Conservation (phyloP, 2,329 filamentous ascomycete species). For the Ophiostoma piceae region DNA sequence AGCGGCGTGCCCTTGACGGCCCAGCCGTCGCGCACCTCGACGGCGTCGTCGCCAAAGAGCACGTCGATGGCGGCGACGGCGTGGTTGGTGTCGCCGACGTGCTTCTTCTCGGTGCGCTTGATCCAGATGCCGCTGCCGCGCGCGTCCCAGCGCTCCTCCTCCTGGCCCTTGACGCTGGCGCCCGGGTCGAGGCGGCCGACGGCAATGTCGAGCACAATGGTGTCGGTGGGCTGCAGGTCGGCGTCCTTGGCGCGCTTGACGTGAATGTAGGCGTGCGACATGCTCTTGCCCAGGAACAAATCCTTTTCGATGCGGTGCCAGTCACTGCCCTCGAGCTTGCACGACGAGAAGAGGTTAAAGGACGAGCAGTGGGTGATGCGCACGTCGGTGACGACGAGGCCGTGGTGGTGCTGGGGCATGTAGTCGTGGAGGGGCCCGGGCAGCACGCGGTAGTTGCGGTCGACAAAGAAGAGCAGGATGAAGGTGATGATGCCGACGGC, state of each 20-base stretch:
- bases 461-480: constrained; percentile 72
- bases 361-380: constrained; percentile 70
- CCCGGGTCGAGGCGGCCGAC: constrained; percentile 68
- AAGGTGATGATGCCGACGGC: constrained; percentile 61
- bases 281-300: constrained; percentile 69
- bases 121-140: constrained; percentile 77
- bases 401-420: constrained; percentile 78
- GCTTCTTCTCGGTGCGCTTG: constrained; percentile 64
- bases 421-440: constrained; percentile 81
- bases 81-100: constrained; percentile 67
- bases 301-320: constrained; percentile 91
- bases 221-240: constrained; percentile 67
- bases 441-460: constrained; percentile 81
- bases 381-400: constrained; percentile 79
- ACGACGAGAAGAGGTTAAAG: constrained; percentile 68
- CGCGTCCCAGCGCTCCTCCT: constrained; percentile 67
- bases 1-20: constrained; percentile 68
- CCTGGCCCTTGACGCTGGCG: constrained; percentile 46
- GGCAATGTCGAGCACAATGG: constrained; percentile 71
- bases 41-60: constrained; percentile 83
- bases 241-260: constrained; percentile 81
- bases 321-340: constrained; percentile 61
- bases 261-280: constrained; percentile 75
- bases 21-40: constrained; percentile 85
- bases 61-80: constrained; percentile 79